Conservation (phyloP, 202 grass and related monocot species). For the Hordeum pubiflorum region DNA sequence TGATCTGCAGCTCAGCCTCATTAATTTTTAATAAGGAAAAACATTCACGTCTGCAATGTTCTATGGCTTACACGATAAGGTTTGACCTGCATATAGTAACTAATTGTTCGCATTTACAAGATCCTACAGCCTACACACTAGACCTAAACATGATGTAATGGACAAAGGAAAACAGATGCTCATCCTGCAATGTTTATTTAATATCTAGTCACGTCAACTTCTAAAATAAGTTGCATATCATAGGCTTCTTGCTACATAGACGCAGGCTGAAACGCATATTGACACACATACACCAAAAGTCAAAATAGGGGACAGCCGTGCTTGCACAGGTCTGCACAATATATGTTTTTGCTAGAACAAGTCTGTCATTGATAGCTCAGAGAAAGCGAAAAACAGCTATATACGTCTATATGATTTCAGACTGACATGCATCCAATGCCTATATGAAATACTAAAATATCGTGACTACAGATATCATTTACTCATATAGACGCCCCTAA, state of each 20-base stretch:
- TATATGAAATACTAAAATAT: neutral
- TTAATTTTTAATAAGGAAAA: neutral
- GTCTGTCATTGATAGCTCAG: neutral
- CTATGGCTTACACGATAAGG: neutral
- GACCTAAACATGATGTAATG: neutral
- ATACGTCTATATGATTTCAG: neutral
- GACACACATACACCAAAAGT: neutral
- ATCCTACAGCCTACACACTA: neutral
- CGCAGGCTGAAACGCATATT: neutral
- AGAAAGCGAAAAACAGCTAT: neutral
- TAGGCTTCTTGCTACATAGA: neutral
- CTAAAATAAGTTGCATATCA: neutral
- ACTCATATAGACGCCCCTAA: neutral
- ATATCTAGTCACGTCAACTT: neutral
- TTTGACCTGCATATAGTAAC: neutral
- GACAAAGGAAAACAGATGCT: neutral
- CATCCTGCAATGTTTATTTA: neutral
- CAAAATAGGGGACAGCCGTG: neutral
- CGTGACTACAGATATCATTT: neutral
- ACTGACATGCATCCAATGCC: neutral
- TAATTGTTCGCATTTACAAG: neutral
- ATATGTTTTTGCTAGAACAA: neutral
- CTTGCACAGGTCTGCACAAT: neutral
- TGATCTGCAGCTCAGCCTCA: neutral
- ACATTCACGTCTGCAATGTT: neutral